Base-by-base conservation (phyloP, 441 rosid genomes). In the Sinapis alba region DNA sequence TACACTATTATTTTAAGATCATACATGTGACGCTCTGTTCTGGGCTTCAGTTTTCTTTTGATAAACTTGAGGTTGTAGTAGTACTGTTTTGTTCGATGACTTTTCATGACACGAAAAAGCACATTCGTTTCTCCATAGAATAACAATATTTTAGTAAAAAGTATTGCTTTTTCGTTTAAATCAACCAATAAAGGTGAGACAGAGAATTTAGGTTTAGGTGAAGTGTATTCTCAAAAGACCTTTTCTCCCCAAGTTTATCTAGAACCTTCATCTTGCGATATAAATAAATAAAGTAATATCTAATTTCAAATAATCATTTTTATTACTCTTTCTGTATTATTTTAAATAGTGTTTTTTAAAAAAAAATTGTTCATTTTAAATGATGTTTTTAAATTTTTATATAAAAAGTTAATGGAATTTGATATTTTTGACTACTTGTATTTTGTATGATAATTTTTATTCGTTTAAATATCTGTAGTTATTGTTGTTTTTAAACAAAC, bases 51-150 rank as follows among this genome's bases (percentile, higher is more conserved):
- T 12, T 13, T 23, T 57, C 11, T 16, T 57, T 16, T 16, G 26
- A 2, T 45, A 10, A 65, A 65, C 21, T 41, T 23, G 54, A 63
- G 68, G 53, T 38, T 38, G 20, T 38, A 24, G 20, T 38, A 24
- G 65, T 61, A 19, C 13, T 32, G 1, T 16, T 19, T 24, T 60
- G 7, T 68, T 69, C 15, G 65, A 15, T 51, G 79, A 43, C 75
- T 69, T 69, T 69, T 76, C 79, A 64, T 56, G 61, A 63, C 34
- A 64, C 67, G 67, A 70, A 76, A 53, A 74, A 57, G 71, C 75
- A 57, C 59, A 65, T 64, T 64, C 12, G 7, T 45, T 64, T 76
- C 59, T 76, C 56, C 43, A 11, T 56, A 43, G 21, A 54, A 53
- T 54, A 69, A 62, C 56, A 2, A 7, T 69, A 61, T 9, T 27